Percentiles rank a stretch among this genome's conserved stretches.
phyloP scores from a whole-genome alignment of 768 basidiomycete genomes.

The Lactarius hengduanensis region DNA sequence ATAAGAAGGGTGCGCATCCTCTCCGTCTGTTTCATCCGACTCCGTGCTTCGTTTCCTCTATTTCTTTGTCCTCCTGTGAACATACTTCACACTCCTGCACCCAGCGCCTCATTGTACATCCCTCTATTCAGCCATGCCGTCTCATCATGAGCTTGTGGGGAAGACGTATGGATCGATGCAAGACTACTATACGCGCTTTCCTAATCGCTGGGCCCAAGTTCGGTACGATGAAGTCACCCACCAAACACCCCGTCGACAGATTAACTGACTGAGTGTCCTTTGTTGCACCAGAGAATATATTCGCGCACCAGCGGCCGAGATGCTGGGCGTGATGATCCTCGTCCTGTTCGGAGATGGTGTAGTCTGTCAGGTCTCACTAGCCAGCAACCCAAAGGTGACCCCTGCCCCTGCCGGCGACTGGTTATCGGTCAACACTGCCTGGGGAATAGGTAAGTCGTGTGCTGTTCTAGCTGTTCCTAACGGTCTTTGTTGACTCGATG shows the following conservation, averaged over 20 bases:
- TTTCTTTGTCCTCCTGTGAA: neutral
- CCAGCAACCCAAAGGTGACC: conserved; percentile 22
- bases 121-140: too few species aligned
- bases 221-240: neutral
- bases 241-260: neutral
- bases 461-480: neutral
- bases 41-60: neutral
- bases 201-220: conserved; percentile 7
- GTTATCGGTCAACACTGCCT: conserved; percentile 24
- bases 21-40: neutral
- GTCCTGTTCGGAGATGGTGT: conserved; percentile 22
- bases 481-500: neutral
- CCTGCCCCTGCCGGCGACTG: conserved; percentile 26
- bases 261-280: neutral
- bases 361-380: conserved; percentile 18
- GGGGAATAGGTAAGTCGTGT: conserved; percentile 19
- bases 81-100: neutral
- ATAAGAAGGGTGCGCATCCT: neutral
- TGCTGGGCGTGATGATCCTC: conserved; percentile 21
- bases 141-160: neutral
- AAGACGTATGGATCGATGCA: neutral
- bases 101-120: too few species aligned
- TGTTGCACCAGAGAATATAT: neutral
- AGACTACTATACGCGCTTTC: conserved; percentile 2
- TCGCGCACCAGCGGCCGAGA: conserved; percentile 17